Evolutionary conservation across 805 yeast species (phyloP), one percentile per base, ranked within the genome.

Genomic region (Torulaspora indica): DNA sequence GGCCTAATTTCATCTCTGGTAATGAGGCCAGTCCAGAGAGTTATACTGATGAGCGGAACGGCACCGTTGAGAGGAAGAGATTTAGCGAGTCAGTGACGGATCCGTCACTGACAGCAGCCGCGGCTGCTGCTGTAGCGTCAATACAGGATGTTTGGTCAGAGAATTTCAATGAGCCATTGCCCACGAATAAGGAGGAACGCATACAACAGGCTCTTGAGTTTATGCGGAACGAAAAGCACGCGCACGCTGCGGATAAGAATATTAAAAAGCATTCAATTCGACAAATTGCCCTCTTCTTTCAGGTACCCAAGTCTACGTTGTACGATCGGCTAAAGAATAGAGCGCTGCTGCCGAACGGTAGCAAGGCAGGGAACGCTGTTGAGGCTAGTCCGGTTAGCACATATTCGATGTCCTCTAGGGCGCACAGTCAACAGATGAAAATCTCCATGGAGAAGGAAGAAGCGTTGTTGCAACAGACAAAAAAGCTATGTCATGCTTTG

Each of bases 131-230:
- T 12, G 47, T 52, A 9, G 50, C 46, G n/a, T 49, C 57, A 7
- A 49, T 54, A n/a, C 53, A 52, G 38, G 48, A 42, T 34, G 43
- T 48, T 20, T 54, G 57, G 57, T 36, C 45, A 3, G 49, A 50
- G 23, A 40, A 47, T 27, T 52, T 43, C 33, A 40, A 43, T 34
- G 46, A 42, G 17, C 55, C 56, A 15, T 85, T 42, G 74, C 85
- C 67, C 84, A 81, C 69, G 77, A 73, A 52, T 25, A 57, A 48
- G 43, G 62, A 55, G 41, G 59, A 56, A 28, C 48, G 60, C 10
- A 56, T 57, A 14, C 48, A 49, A 30, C 54, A 55, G 44, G 62
- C 62, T 3, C 38, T 57, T 8, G 48, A 49, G 23, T 56, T 56
- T 27, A 55, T 57, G 57, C 37, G 48, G 8, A 35, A 36, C 22